phyloP scores from a whole-genome alignment of 805 yeast species.

The Teunomyces stri region DNA sequence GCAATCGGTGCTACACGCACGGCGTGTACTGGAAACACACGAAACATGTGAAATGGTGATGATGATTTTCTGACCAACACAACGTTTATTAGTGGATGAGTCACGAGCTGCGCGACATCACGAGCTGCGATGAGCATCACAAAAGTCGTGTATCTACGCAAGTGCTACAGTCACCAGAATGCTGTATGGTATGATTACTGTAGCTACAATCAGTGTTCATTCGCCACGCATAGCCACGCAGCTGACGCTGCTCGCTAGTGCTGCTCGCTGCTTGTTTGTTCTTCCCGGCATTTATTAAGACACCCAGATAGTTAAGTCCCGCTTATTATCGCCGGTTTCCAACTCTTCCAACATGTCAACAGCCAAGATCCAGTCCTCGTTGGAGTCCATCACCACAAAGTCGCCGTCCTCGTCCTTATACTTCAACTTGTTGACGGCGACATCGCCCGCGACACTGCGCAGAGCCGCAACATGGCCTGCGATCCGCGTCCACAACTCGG shows the following conservation, averaged over 20 bases:
- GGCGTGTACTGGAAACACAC: neutral
- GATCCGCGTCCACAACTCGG: constrained; percentile 65
- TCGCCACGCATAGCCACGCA: too few species aligned
- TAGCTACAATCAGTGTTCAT: too few species aligned
- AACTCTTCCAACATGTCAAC: constrained; percentile 53
- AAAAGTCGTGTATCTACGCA: too few species aligned
- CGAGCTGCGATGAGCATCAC: too few species aligned
- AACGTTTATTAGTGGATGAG: constrained; percentile 1
- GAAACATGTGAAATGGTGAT: neutral
- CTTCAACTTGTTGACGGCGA: constrained; percentile 55
- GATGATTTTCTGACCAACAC: neutral
- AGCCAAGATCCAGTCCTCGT: constrained; percentile 87
- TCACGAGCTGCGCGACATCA: neutral
- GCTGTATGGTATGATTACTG: too few species aligned
- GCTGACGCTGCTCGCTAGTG: too few species aligned
- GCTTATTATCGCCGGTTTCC: constrained; percentile 13
- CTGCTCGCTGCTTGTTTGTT: too few species aligned
- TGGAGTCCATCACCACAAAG: constrained; percentile 76
- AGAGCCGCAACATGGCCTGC: constrained; percentile 48
- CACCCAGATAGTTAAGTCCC: constrained; percentile 41
- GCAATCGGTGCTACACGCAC: too few species aligned
- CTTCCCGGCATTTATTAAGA: constrained; percentile 17
- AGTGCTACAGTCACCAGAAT: too few species aligned
- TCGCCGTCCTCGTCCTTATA: constrained; percentile 97
- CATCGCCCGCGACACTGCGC: constrained; percentile 53